These are phyloP conservation scores for Byssochlamys sp. DNA, from an alignment of 2,329 filamentous ascomycete species.

Conservation along the genomic window DNA sequence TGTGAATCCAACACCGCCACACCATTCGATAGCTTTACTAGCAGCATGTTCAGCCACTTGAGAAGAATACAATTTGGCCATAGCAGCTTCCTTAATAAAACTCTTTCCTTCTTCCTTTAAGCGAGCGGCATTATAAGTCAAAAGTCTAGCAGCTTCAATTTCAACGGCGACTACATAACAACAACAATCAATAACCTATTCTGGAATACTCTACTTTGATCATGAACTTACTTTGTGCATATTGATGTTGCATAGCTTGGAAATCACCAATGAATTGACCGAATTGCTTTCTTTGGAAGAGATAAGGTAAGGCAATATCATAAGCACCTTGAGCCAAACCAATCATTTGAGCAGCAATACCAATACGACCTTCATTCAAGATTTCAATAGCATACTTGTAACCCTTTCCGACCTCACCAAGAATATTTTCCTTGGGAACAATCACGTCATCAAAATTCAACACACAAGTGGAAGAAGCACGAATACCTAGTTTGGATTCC, in stretches of 20 bases:
- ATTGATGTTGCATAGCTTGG: slow-evolving; percentile 98
- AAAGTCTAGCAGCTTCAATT: slow-evolving; percentile 77
- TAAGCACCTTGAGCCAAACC: slow-evolving; percentile 91
- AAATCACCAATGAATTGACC: slow-evolving; percentile 88
- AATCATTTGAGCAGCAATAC: slow-evolving; percentile 97
- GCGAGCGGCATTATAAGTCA: slow-evolving; percentile 90
- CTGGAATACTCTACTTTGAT: no score
- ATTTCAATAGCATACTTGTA: slow-evolving; percentile 97
- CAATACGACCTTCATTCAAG: slow-evolving; percentile 92
- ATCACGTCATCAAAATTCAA: slow-evolving; percentile 95
- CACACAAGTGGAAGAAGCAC: slow-evolving; percentile 89
- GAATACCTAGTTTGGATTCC: slow-evolving; percentile 98
- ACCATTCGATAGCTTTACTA: slow-evolving; percentile 88
- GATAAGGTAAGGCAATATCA: slow-evolving; percentile 76
- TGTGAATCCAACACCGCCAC: slow-evolving; percentile 98
- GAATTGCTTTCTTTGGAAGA: slow-evolving; percentile 60
- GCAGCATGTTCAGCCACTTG: slow-evolving; percentile 85
- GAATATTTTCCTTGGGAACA: slow-evolving; percentile 74
- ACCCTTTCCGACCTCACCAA: slow-evolving; percentile 79
- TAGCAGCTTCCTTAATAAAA: slow-evolving; percentile 90
- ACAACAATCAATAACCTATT: no score
- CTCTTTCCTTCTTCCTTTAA: slow-evolving; percentile 97
- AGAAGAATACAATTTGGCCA: slow-evolving; percentile 92
- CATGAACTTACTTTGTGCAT: slow-evolving; percentile 94
- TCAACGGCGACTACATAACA: no score